Conservation (phyloP, 305 asterid species). For the Fraxinus floribunda region DNA sequence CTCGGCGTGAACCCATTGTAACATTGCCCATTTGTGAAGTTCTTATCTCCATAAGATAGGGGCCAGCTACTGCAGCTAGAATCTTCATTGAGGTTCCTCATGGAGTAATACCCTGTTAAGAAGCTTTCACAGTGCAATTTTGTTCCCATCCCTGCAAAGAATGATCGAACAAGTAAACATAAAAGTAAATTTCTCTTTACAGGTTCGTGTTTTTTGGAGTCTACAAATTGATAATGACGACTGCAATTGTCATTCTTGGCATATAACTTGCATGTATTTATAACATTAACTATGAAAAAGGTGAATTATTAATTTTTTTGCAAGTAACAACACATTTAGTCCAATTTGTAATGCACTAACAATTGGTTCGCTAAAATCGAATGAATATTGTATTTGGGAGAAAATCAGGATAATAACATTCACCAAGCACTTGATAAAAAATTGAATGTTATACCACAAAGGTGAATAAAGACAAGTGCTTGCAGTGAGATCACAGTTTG, state of each 20-base stretch:
- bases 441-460: neutral
- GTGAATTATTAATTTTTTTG: neutral
- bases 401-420: neutral
- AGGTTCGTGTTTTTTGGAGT: neutral
- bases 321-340: neutral
- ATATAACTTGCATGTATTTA: neutral
- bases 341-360: neutral
- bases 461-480: neutral
- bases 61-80: constrained; percentile 88
- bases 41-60: constrained; percentile 57
- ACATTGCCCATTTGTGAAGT: constrained; percentile 56
- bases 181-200: neutral
- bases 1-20: constrained; percentile 58
- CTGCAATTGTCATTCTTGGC: neutral
- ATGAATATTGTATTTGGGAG: neutral
- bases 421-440: neutral
- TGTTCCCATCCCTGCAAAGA: constrained; percentile 82
- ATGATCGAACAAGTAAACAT: constrained; percentile 14
- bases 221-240: neutral
- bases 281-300: neutral
- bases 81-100: constrained; percentile 93
- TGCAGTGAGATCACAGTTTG: neutral
- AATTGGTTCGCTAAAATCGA: neutral
- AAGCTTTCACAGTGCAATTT: constrained; percentile 74
- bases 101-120: constrained; percentile 61